These are phyloP conservation scores for Vigna reflexopilosa DNA, from an alignment of 306 rosid genomes.

Conservation along the genomic window DNA sequence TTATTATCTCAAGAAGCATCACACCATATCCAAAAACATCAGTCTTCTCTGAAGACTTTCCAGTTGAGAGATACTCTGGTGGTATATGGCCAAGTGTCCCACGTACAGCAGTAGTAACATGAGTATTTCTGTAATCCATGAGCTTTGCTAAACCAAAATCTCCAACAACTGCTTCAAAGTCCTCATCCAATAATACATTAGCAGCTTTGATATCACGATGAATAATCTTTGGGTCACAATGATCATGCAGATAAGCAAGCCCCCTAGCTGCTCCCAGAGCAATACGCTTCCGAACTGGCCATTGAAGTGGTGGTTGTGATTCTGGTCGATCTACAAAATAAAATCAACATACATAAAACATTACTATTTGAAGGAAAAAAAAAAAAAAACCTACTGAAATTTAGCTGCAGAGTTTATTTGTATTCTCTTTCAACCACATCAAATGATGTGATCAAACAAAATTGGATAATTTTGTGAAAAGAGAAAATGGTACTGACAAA, in stretches of 20 bases:
- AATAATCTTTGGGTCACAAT: conserved; percentile 93
- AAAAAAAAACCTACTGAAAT: background rate
- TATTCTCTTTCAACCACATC: background rate
- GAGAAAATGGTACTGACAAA: background rate
- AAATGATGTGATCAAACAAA: conserved; percentile 4
- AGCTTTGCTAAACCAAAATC: conserved; percentile 93
- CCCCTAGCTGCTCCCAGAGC: conserved; percentile 93
- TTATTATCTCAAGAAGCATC: conserved; percentile 92
- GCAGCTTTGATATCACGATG: conserved; percentile 98
- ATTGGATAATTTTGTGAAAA: background rate
- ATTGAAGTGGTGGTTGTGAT: conserved; percentile 63
- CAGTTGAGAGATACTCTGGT: conserved; percentile 94
- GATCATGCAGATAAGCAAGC: conserved; percentile 93
- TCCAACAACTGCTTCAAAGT: conserved; percentile 94
- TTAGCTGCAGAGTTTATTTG: background rate
- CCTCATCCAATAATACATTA: conserved; percentile 84
- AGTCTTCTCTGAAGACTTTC: conserved; percentile 91
- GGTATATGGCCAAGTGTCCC: conserved; percentile 96
- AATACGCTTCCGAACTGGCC: conserved; percentile 67
- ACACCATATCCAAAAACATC: conserved; percentile 96
- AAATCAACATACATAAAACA: conserved; percentile 29
- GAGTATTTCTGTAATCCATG: conserved; percentile 90
- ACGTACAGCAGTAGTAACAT: conserved; percentile 90
- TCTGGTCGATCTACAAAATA: conserved; percentile 67
- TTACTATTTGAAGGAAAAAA: background rate